These are phyloP conservation scores for Metschnikowia continentalis DNA, from an alignment of 805 yeast species.

Conservation along the genomic window DNA sequence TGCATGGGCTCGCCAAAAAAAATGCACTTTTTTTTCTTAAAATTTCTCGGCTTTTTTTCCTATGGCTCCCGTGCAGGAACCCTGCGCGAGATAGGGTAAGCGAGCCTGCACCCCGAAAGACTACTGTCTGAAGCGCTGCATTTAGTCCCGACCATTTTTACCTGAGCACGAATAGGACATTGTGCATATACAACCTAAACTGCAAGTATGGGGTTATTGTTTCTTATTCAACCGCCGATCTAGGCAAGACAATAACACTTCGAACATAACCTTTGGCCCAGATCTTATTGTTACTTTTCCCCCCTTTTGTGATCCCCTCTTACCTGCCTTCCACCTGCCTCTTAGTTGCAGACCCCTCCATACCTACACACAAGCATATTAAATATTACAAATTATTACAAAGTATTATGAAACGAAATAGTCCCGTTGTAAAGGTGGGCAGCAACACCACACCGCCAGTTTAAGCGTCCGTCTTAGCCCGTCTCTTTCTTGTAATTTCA, in stretches of 20 bases:
- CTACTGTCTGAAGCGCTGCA: not conserved
- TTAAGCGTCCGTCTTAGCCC: not conserved
- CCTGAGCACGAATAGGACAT: not conserved
- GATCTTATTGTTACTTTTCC: too few species aligned
- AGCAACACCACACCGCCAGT: not conserved
- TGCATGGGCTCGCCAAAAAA: conserved; percentile 1
- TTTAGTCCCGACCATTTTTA: conserved; percentile 1
- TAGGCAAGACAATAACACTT: not conserved
- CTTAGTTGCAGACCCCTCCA: too few species aligned
- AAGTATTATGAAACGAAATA: not conserved
- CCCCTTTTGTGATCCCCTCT: too few species aligned
- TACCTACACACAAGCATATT: not conserved
- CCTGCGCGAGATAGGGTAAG: not conserved
- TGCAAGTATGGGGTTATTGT: not conserved
- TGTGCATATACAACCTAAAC: not conserved
- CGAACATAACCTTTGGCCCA: too few species aligned
- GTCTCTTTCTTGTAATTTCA: conserved; percentile 20
- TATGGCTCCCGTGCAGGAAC: not conserved
- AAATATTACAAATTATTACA: not conserved
- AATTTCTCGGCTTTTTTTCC: conserved; percentile 1
- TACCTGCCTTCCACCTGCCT: too few species aligned
- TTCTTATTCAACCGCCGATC: not conserved
- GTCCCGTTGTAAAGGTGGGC: not conserved
- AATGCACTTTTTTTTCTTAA: not conserved
- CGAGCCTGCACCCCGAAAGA: not conserved